Evolutionary conservation across 1,139 yeast genomes (phyloP).

Genomic region (Waltiozyma solani): DNA sequence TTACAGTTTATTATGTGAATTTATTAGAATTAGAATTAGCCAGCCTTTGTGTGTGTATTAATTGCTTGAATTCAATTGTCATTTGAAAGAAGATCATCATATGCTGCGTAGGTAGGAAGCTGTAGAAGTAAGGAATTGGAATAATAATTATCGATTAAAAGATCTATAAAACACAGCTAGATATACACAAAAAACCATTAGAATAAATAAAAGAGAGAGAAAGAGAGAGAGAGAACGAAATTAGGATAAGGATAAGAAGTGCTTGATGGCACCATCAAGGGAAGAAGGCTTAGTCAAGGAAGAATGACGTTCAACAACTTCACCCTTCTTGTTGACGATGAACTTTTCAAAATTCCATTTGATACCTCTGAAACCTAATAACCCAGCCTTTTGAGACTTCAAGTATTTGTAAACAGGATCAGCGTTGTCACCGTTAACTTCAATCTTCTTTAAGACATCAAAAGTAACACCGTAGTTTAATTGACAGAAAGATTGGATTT

Average conservation of each 20-base stretch:
- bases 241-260: slow-evolving; percentile 24
- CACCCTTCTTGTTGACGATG: slow-evolving; percentile 59
- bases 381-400: slow-evolving; percentile 48
- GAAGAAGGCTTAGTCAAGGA: slow-evolving; percentile 60
- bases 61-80: too few relatives aligned
- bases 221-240: neutral
- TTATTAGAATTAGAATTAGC: too few relatives aligned
- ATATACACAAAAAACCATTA: too few relatives aligned
- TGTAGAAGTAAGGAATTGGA: too few relatives aligned
- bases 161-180: too few relatives aligned
- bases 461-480: slow-evolving; percentile 72
- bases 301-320: slow-evolving; percentile 61
- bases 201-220: neutral
- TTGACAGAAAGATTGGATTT: slow-evolving; percentile 56
- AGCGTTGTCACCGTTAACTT: slow-evolving; percentile 77
- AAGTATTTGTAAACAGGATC: slow-evolving; percentile 76
- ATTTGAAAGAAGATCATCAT: too few relatives aligned
- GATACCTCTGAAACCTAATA: slow-evolving; percentile 57
- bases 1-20: slow-evolving; percentile 40
- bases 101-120: too few relatives aligned
- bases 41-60: too few relatives aligned
- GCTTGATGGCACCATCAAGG: slow-evolving; percentile 38
- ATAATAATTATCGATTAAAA: too few relatives aligned
- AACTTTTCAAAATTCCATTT: slow-evolving; percentile 97
- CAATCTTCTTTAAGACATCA: slow-evolving; percentile 80